These are phyloP conservation scores for Arabidopsis arenosa DNA, from an alignment of 345 rosid species.

Conservation along the genomic window DNA sequence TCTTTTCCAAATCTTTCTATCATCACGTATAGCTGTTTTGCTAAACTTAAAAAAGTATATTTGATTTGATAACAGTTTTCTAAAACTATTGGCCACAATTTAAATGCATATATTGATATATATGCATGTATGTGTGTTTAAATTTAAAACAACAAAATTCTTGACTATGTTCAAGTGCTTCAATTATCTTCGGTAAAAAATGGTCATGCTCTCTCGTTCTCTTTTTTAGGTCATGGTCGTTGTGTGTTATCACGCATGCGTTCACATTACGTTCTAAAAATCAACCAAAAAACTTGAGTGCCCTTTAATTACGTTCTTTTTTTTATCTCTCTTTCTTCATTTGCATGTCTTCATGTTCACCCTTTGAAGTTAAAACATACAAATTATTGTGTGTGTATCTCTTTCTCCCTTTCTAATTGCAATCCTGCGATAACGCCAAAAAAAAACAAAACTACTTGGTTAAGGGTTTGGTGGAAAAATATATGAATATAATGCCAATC, in stretches of 20 bases:
- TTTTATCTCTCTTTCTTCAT: not conserved
- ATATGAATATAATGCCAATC: slow-evolving; percentile 21
- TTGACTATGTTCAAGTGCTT: not conserved
- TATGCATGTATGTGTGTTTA: too few relatives aligned
- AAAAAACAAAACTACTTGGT: too few relatives aligned
- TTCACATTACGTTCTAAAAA: not conserved
- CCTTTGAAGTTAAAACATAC: not conserved
- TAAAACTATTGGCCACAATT: not conserved
- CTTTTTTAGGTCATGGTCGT: not conserved
- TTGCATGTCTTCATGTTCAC: not conserved
- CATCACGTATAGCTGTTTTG: not conserved
- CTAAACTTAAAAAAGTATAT: not conserved
- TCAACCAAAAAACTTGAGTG: not conserved
- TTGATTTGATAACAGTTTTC: too few relatives aligned
- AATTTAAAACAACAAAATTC: not conserved
- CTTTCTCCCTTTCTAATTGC: not conserved
- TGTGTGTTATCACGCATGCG: not conserved
- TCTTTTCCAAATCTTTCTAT: not conserved
- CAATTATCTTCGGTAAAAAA: not conserved
- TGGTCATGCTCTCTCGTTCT: not conserved
- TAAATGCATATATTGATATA: not conserved
- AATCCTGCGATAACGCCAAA: not conserved
- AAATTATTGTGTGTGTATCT: not conserved
- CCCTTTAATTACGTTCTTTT: not conserved
- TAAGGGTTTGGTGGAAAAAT: not conserved